Conservation (phyloP, 495 filamentous ascomycete species). For the Aspergillus indologenus region DNA sequence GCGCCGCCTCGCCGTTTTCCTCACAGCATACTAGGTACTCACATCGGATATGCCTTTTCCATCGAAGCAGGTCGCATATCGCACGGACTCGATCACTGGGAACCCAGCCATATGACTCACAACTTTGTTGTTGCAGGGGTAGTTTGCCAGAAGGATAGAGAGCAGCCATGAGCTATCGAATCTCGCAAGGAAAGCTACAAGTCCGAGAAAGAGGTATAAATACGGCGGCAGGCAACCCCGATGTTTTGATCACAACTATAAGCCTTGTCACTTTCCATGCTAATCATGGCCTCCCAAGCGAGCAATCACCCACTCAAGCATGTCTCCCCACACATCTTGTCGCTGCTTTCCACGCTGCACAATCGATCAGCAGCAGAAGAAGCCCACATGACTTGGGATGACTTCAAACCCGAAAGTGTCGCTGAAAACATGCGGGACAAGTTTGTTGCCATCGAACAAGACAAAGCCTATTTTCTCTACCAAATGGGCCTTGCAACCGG, state of each 20-base stretch:
- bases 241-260: neutral
- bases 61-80: neutral
- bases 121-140: neutral
- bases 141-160: too few relatives aligned
- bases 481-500: conserved; percentile 41
- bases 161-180: too few relatives aligned
- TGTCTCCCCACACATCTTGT: neutral
- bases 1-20: neutral
- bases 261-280: neutral
- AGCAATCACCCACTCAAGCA: neutral
- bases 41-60: neutral
- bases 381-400: neutral
- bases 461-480: conserved; percentile 55
- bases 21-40: neutral
- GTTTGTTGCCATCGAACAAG: conserved; percentile 54
- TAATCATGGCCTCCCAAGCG: neutral
- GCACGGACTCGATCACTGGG: neutral
- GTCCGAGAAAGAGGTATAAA: neutral
- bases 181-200: too few relatives aligned
- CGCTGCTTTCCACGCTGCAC: neutral
- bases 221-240: neutral
- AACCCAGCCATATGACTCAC: neutral
- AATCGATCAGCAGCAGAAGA: neutral
- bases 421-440: conserved; percentile 46
- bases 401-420: neutral